phyloP scores from a whole-genome alignment of 345 rosid genomes.

The Eucalyptus polyanthemos region DNA sequence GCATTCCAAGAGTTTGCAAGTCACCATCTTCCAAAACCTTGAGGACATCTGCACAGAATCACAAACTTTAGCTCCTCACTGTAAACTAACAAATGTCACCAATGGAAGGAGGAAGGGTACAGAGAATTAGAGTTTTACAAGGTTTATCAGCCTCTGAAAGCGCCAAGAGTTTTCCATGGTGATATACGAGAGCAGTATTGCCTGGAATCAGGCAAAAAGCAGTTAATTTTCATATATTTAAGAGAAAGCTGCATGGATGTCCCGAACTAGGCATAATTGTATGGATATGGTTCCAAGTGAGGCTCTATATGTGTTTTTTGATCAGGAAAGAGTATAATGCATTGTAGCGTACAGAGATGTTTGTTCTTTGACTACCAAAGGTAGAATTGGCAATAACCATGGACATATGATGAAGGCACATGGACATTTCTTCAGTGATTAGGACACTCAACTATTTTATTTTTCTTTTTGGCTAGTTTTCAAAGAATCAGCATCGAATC shows the following conservation, averaged over 20 bases:
- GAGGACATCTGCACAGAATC: conserved; percentile 50
- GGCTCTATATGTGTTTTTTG: not conserved
- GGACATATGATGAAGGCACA: not conserved
- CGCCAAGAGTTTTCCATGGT: conserved; percentile 84
- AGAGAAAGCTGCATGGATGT: not conserved
- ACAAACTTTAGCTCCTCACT: not conserved
- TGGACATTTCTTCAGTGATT: not conserved
- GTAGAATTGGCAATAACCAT: not conserved
- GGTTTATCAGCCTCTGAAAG: conserved; percentile 83
- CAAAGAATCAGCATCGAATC: not conserved
- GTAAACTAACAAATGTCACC: not conserved
- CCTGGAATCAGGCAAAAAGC: conserved; percentile 27
- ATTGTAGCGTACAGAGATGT: not conserved
- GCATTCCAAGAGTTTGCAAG: conserved; percentile 86
- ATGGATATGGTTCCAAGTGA: not conserved
- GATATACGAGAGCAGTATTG: conserved; percentile 79
- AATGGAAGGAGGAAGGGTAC: not conserved
- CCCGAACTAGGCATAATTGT: not conserved
- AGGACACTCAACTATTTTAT: not conserved
- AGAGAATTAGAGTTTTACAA: conserved; percentile 29
- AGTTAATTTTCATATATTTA: not conserved
- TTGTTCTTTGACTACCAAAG: not conserved
- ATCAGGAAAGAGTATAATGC: not conserved
- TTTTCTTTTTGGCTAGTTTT: not conserved
- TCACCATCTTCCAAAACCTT: conserved; percentile 95